Evolutionary conservation across 805 yeast species (phyloP).

Genomic region (Kurtzmaniella cleridarum): DNA sequence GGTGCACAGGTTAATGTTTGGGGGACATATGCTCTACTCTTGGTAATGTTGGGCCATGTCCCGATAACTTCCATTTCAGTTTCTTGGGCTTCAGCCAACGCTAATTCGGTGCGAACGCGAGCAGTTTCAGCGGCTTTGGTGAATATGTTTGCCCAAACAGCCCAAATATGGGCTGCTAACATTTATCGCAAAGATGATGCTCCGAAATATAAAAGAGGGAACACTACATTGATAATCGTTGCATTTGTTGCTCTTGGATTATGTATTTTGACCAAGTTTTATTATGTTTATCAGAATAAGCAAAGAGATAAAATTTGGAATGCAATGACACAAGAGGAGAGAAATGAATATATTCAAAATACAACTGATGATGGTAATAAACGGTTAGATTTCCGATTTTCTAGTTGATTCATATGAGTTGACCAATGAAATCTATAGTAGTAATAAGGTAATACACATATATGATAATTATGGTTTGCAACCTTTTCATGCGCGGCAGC

Average conservation of each 20-base stretch:
- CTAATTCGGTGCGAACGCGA: conserved; percentile 56
- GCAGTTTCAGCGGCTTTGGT: conserved; percentile 62
- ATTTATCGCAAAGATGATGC: conserved; percentile 53
- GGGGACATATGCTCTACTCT: conserved; percentile 38
- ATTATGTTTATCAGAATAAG: conserved; percentile 38
- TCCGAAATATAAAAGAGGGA: conserved; percentile 59
- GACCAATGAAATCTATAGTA: too few species aligned
- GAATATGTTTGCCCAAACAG: conserved; percentile 60
- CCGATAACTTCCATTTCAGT: conserved; percentile 50
- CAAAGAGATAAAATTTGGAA: conserved; percentile 47
- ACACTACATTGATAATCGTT: conserved; percentile 34
- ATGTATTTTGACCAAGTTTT: conserved; percentile 24
- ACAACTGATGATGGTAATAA: conserved; percentile 52
- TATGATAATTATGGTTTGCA: too few species aligned
- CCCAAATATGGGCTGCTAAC: conserved; percentile 47
- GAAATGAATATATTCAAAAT: conserved; percentile 37
- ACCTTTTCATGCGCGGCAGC: too few species aligned
- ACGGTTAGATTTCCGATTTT: conserved; percentile 45
- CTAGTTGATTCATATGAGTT: too few species aligned
- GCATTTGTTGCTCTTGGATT: conserved; percentile 25
- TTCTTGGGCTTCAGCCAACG: conserved; percentile 56
- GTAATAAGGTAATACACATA: too few species aligned
- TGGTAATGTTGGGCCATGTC: conserved; percentile 38
- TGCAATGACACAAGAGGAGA: conserved; percentile 43
- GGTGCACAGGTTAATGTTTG: conserved; percentile 34